Evolutionary conservation across 23 red algal genomes (phyloP).

Genomic region (Agarophyton chilense): DNA sequence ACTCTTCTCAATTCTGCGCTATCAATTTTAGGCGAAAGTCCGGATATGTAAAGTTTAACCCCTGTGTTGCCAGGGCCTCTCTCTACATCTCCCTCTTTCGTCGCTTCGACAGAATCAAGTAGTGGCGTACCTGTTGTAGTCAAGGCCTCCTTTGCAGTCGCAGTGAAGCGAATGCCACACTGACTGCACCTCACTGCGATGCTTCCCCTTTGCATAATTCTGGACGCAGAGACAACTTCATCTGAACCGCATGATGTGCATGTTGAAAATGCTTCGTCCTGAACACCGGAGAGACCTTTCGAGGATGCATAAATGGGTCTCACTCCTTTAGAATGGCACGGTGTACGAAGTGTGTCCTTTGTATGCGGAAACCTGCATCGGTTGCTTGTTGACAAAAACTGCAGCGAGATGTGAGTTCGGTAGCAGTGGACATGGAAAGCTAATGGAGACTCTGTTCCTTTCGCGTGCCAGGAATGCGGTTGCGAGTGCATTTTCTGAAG

Average conservation of each 20-base stretch:
- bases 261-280: conserved; percentile 42
- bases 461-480: too few relatives aligned
- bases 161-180: conserved; percentile 4
- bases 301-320: not conserved
- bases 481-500: not conserved
- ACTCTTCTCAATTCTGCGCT: conserved; percentile 25
- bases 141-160: not conserved
- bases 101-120: not conserved
- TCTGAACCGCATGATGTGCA: conserved; percentile 29
- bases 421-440: not conserved
- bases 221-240: conserved; percentile 16
- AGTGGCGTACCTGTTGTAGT: conserved; percentile 12
- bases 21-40: conserved; percentile 27
- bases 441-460: not conserved
- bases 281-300: not conserved
- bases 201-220: conserved; percentile 1
- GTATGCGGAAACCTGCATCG: too few relatives aligned
- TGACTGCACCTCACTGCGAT: conserved; percentile 14
- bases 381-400: too few relatives aligned
- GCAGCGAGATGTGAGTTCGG: not conserved
- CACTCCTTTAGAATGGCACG: not conserved
- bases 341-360: too few relatives aligned
- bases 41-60: conserved; percentile 39
- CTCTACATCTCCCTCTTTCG: not conserved
- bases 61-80: not conserved